Percentiles rank a stretch among this genome's conserved stretches.
These are phyloP conservation scores for Nakazawaea wyomingensis DNA, from an alignment of 805 yeast species.

Conservation along the genomic window DNA sequence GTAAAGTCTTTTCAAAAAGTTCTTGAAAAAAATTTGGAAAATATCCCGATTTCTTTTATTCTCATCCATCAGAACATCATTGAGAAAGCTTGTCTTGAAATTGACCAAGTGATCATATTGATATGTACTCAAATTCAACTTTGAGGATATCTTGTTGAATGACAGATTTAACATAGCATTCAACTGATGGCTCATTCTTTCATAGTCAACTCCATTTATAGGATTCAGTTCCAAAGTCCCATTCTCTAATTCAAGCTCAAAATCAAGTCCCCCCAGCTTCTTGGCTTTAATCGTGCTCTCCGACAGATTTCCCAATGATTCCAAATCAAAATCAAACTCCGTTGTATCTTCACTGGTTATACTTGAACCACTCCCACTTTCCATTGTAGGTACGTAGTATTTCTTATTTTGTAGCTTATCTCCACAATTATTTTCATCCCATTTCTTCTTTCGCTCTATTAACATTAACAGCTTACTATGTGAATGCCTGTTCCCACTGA, in stretches of 20 bases:
- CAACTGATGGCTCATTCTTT: slow-evolving; percentile 19
- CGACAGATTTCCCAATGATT: not conserved
- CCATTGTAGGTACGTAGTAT: slow-evolving; percentile 30
- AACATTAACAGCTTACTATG: slow-evolving; percentile 30
- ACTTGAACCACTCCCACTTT: not conserved
- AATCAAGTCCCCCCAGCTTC: no score
- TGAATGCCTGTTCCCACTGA: slow-evolving; percentile 30
- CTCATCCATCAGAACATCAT: slow-evolving; percentile 20
- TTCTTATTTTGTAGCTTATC: slow-evolving; percentile 17
- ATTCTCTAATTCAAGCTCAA: not conserved
- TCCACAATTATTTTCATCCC: slow-evolving; percentile 33
- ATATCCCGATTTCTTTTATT: slow-evolving; percentile 25
- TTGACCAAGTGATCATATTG: slow-evolving; percentile 41
- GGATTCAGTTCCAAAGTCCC: slow-evolving; percentile 13
- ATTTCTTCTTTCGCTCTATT: slow-evolving; percentile 37
- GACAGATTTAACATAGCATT: slow-evolving; percentile 35
- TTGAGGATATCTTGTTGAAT: slow-evolving; percentile 38
- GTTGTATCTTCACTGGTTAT: slow-evolving; percentile 8
- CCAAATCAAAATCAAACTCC: slow-evolving; percentile 12
- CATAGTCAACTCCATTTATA: not conserved
- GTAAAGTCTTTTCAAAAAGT: slow-evolving; percentile 26
- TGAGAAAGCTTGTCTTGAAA: slow-evolving; percentile 31
- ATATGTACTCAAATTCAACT: slow-evolving; percentile 47
- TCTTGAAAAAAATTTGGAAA: slow-evolving; percentile 25
- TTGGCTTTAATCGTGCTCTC: not conserved